These are phyloP conservation scores for Vicia faba DNA, from an alignment of 306 rosid genomes.

Conservation along the genomic window DNA sequence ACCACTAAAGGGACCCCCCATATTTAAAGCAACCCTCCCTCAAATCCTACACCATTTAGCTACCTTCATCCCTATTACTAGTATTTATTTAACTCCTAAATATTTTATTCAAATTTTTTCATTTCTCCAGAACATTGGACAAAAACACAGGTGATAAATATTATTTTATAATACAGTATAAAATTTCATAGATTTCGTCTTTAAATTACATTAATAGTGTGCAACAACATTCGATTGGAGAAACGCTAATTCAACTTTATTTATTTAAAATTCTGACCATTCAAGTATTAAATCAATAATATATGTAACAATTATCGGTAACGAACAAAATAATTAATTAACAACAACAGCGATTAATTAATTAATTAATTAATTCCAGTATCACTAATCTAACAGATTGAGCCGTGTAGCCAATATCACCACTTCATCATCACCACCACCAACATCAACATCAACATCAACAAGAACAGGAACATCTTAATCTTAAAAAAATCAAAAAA, in stretches of 20 bases:
- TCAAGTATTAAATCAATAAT: no score
- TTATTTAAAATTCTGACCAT: no score
- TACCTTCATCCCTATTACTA: conserved; percentile 35
- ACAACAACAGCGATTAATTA: not conserved
- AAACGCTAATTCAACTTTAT: no score
- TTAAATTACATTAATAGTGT: no score
- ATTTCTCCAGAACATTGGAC: conserved; percentile 21
- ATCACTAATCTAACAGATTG: conserved; percentile 63
- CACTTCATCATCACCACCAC: conserved; percentile 67
- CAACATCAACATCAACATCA: conserved; percentile 49
- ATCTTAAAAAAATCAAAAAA: conserved; percentile 39
- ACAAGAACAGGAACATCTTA: conserved; percentile 30
- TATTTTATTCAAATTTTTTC: not conserved
- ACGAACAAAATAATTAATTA: not conserved
- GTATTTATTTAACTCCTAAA: conserved; percentile 50
- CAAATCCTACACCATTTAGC: conserved; percentile 43
- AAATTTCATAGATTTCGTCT: no score
- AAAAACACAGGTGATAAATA: no score
- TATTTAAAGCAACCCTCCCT: conserved; percentile 61
- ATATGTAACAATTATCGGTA: no score
- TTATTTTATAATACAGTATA: no score
- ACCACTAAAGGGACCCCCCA: conserved; percentile 49
- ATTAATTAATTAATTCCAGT: not conserved
- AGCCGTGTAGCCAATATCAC: conserved; percentile 96
- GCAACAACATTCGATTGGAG: no score